Conservation (phyloP, 1,139 yeast genomes). For the Sugiyamaella grinbergsii region DNA sequence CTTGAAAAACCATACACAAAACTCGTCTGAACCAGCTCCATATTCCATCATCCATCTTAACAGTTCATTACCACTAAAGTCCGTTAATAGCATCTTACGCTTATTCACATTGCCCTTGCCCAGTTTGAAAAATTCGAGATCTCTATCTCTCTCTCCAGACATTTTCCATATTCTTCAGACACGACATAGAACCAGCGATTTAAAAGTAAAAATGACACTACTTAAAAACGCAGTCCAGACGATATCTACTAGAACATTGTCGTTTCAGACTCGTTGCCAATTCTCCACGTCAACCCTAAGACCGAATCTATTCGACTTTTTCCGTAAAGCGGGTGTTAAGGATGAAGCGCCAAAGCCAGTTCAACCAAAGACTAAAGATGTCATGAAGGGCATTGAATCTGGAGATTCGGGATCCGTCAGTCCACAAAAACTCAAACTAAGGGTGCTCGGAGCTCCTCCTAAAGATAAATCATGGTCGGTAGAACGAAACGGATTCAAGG, state of each 20-base stretch:
- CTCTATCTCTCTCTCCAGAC: background rate
- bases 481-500: conserved; percentile 31
- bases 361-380: conserved; percentile 30
- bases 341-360: conserved; percentile 23
- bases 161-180: no score
- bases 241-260: background rate
- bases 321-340: conserved; percentile 28
- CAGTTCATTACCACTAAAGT: no score
- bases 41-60: no score
- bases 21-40: no score
- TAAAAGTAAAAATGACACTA: conserved; percentile 8
- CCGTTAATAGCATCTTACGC: background rate
- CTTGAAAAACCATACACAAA: no score
- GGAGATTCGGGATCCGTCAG: conserved; percentile 24
- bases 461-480: conserved; percentile 30
- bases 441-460: conserved; percentile 38
- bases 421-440: conserved; percentile 29
- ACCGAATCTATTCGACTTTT: conserved; percentile 31
- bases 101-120: conserved; percentile 6
- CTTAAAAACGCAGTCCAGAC: conserved; percentile 4
- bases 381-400: conserved; percentile 32
- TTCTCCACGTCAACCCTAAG: conserved; percentile 3
- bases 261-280: background rate
- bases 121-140: conserved; percentile 17
- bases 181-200: background rate